Evolutionary conservation across 176 grass and related monocot genomes (phyloP), one percentile per base, ranked within the genome.

Genomic region (Bromus sterilis): DNA sequence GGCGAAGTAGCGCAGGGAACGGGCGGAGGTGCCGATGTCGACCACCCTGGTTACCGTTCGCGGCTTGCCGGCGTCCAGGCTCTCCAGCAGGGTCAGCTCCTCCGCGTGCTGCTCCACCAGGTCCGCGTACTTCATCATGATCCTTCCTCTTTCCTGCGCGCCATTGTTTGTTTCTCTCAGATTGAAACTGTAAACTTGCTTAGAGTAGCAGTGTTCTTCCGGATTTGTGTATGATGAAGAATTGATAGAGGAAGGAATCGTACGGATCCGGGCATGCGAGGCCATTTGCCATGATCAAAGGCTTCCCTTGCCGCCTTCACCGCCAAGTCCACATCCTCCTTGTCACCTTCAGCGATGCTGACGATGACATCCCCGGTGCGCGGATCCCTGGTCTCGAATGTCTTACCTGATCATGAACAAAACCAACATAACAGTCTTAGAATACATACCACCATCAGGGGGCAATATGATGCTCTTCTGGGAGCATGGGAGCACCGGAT

Each of bases 201-300:
- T 25, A 24, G 11, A 70, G 44, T 23, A 36, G n/a, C 18, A 26
- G 41, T 51, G 4, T 20, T 53, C 9, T 51, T 51, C 43, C 28
- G 51, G 21, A 15, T 40, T 24, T 15, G 29, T 43, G 57, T 21
- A 20, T 1, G 15, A 1, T 32, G 18, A 23, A 8, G 26, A 78
- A 13, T 12, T 28, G 51, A 18, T 7, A 10, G 72, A 2, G 24
- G 48, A 21, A 35, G 70, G 37, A 33, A 1, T 1, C 86, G 2
- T 91, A 94, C 92, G 49, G 63, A 89, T 83, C 89, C 89, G n/a
- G 92, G 65, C 89, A 94, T 89, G 86, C 86, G 89, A 51, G 92
- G 89, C 92, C 92, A 94, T 25, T 89, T 61, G 80, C 92, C 92
- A 57, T 94, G 86, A 14, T 94, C 89, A 55, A 94, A 94, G 20